phyloP scores from a whole-genome alignment of 169 alveolate genomes.

The Miamiensis avidus region DNA sequence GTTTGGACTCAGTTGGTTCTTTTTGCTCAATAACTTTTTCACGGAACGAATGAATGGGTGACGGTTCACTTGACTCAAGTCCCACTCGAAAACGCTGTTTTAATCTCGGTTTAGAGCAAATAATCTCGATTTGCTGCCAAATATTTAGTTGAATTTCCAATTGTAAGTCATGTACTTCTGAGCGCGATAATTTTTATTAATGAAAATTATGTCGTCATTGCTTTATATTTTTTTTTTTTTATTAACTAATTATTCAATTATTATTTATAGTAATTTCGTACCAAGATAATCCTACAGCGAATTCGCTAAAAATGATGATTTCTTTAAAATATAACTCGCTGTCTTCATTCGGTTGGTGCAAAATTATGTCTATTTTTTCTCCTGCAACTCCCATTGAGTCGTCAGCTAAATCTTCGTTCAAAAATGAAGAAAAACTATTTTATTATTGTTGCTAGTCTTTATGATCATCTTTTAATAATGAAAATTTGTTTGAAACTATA shows the following conservation, averaged over 20 bases:
- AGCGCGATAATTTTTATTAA: not conserved
- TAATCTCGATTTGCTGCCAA: not conserved
- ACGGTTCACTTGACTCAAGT: not conserved
- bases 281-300: not conserved
- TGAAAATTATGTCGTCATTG: not conserved
- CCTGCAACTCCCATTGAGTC: not conserved
- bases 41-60: not conserved
- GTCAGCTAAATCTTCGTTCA: too few relatives aligned
- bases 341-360: not conserved
- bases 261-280: too few relatives aligned
- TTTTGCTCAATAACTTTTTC: too few relatives aligned
- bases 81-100: not conserved
- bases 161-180: not conserved
- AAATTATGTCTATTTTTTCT: not conserved
- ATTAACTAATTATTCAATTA: too few relatives aligned
- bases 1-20: not conserved
- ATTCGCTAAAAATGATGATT: not conserved
- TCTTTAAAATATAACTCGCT: not conserved
- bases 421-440: too few relatives aligned
- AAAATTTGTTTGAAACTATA: too few relatives aligned
- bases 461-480: too few relatives aligned
- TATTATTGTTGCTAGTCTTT: too few relatives aligned
- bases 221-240: not conserved
- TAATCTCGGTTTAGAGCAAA: not conserved
- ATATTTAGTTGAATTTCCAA: too few relatives aligned